These are phyloP conservation scores for Kodamaea laetipori DNA, from an alignment of 805 yeast genomes.

Conservation along the genomic window DNA sequence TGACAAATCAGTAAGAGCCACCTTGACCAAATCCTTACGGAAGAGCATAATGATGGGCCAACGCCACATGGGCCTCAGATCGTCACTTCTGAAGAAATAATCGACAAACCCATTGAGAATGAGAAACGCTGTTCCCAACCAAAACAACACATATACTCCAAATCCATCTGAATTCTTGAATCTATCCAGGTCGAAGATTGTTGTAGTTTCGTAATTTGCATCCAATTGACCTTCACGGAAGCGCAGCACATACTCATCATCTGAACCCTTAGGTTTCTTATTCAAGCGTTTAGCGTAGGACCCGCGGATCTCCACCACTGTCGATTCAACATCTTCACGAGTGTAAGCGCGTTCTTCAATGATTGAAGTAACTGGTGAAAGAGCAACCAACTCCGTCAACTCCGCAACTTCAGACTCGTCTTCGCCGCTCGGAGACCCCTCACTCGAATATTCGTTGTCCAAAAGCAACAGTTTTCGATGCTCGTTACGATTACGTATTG, in stretches of 20 bases:
- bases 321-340: slow-evolving; percentile 3
- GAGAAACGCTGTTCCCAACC: slow-evolving; percentile 66
- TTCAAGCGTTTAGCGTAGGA: slow-evolving; percentile 4
- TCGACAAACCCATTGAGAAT: slow-evolving; percentile 56
- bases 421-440: neutral
- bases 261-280: slow-evolving; percentile 19
- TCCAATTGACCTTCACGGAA: slow-evolving; percentile 47
- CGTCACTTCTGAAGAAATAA: slow-evolving; percentile 48
- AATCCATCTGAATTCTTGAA: slow-evolving; percentile 55
- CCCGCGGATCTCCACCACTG: slow-evolving; percentile 2
- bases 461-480: slow-evolving; percentile 12
- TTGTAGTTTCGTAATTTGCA: slow-evolving; percentile 24
- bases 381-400: neutral
- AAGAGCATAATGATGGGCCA: slow-evolving; percentile 61
- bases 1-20: slow-evolving; percentile 70
- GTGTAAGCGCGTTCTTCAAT: neutral
- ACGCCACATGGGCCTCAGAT: slow-evolving; percentile 47
- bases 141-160: slow-evolving; percentile 80
- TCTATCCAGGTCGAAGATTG: slow-evolving; percentile 55
- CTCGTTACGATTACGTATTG: slow-evolving; percentile 10
- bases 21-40: slow-evolving; percentile 58
- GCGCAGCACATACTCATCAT: slow-evolving; percentile 48
- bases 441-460: slow-evolving; percentile 13
- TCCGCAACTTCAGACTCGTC: neutral
- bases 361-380: slow-evolving; percentile 3